phyloP scores from a whole-genome alignment of 441 rosid genomes.

The Populus hybrid region DNA sequence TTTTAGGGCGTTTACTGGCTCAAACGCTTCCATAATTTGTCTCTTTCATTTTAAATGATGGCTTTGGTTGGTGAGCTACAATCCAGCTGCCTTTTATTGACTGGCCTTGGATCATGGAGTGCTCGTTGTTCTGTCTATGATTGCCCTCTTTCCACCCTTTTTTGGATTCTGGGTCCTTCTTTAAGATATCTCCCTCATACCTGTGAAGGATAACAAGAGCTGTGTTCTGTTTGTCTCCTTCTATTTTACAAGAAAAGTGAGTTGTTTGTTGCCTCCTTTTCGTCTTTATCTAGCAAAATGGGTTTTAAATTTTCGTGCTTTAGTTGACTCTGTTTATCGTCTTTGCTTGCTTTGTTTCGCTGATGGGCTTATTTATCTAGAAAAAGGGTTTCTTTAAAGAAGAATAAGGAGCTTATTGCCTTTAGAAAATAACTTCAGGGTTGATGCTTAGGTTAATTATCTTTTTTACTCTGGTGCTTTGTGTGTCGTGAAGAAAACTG shows the following conservation, averaged over 20 bases:
- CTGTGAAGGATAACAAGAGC: slow-evolving; percentile 10
- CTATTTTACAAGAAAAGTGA: not conserved
- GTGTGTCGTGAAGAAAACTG: not conserved
- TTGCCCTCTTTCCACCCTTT: slow-evolving; percentile 17
- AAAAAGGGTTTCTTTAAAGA: not conserved
- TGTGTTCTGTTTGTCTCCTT: not conserved
- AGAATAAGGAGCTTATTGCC: not conserved
- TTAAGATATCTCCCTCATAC: slow-evolving; percentile 11
- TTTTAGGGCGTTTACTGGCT: slow-evolving; percentile 3
- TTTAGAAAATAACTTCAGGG: not conserved
- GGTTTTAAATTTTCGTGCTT: not conserved
- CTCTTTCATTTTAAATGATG: slow-evolving; percentile 8
- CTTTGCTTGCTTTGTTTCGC: not conserved
- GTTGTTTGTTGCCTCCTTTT: not conserved
- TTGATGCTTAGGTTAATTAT: not conserved
- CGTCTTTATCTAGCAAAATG: not conserved
- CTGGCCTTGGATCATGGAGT: slow-evolving; percentile 47
- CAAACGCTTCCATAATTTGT: not conserved
- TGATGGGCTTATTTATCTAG: not conserved
- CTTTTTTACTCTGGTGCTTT: not conserved
- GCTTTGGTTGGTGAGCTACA: slow-evolving; percentile 64
- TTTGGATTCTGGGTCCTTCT: slow-evolving; percentile 19
- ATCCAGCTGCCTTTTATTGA: slow-evolving; percentile 67
- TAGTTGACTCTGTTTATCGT: not conserved
- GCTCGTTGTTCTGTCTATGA: slow-evolving; percentile 35